Conservation (phyloP, 2,329 filamentous ascomycete genomes). For the Macroventuria anomochaeta region DNA sequence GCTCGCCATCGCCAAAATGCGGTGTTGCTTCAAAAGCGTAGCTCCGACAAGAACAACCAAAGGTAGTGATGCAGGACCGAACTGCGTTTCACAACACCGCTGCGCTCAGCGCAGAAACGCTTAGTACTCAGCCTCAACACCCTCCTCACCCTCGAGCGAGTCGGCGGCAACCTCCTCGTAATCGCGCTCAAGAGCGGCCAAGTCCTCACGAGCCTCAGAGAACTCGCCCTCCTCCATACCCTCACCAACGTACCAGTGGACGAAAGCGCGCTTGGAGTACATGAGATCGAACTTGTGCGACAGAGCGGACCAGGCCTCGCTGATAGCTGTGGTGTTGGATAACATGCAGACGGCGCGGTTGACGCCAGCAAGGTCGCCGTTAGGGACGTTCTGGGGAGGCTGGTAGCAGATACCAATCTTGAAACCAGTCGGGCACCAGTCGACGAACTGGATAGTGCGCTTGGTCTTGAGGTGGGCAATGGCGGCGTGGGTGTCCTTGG, state of each 20-base stretch:
- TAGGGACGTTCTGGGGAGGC: slow-evolving; percentile 92
- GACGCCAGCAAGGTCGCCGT: slow-evolving; percentile 96
- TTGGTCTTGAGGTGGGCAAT: slow-evolving; percentile 98
- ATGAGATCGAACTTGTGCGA: slow-evolving; percentile 99
- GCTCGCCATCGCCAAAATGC: slow-evolving; percentile 28
- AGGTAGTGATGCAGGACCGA: slow-evolving; percentile 38
- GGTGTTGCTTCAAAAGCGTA: slow-evolving; percentile 27
- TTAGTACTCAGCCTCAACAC: slow-evolving; percentile 90
- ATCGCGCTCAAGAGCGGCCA: slow-evolving; percentile 96
- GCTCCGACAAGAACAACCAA: slow-evolving; percentile 30
- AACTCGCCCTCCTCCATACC: slow-evolving; percentile 99
- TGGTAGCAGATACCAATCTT: slow-evolving; percentile 99
- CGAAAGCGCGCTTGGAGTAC: slow-evolving; percentile 99
- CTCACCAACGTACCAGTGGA: slow-evolving; percentile 99
- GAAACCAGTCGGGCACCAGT: slow-evolving; percentile 99
- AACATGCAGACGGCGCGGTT: slow-evolving; percentile 99
- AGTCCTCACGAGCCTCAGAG: slow-evolving; percentile 97
- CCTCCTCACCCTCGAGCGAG: slow-evolving; percentile 86
- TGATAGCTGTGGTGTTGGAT: slow-evolving; percentile 97
- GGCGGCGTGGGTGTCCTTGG: slow-evolving; percentile 90
- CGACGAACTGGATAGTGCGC: slow-evolving; percentile 98
- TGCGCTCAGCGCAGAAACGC: slow-evolving; percentile 25
- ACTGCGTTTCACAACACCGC: slow-evolving; percentile 29
- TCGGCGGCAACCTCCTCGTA: slow-evolving; percentile 98
- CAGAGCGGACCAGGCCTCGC: slow-evolving; percentile 95